These are phyloP conservation scores for Agaricus bisporus DNA, from an alignment of 768 basidiomycete genomes.

Conservation along the genomic window DNA sequence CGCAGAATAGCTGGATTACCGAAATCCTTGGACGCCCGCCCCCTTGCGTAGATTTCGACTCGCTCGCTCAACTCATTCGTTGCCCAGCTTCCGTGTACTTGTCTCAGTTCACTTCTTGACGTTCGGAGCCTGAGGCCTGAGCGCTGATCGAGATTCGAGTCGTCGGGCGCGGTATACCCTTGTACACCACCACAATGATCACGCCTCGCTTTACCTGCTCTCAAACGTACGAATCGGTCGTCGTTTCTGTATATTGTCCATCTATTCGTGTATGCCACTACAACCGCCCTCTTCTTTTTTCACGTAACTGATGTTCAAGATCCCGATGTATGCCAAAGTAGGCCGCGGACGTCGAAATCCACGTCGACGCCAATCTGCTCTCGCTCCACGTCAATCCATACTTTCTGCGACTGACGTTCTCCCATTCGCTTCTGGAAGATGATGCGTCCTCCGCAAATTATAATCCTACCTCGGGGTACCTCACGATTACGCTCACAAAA, in stretches of 20 bases:
- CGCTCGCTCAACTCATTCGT: no score
- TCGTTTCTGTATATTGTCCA: conserved; percentile 62
- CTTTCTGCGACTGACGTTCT: conserved; percentile 75
- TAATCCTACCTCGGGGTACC: conserved; percentile 71
- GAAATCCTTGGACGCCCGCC: no score
- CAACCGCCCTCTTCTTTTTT: conserved; percentile 6
- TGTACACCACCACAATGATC: conserved; percentile 43
- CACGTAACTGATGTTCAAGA: conserved; percentile 6
- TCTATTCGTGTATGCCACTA: conserved; percentile 53
- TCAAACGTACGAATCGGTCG: conserved; percentile 51
- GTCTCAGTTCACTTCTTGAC: no score
- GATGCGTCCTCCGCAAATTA: conserved; percentile 68
- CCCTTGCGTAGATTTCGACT: no score
- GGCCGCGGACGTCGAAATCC: conserved; percentile 79
- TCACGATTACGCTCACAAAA: conserved; percentile 72
- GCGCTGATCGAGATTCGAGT: no score
- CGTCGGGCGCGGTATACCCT: no score
- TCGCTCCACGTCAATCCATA: conserved; percentile 80
- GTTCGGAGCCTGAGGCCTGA: no score
- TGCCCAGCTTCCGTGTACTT: no score
- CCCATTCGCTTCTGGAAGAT: conserved; percentile 58
- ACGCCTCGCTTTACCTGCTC: conserved; percentile 70
- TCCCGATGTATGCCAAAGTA: conserved; percentile 30
- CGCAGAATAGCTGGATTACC: no score
- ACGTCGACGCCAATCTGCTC: conserved; percentile 65